Conservation (phyloP, 352 stramenopile species). For the Phytophthora pinifolia region DNA sequence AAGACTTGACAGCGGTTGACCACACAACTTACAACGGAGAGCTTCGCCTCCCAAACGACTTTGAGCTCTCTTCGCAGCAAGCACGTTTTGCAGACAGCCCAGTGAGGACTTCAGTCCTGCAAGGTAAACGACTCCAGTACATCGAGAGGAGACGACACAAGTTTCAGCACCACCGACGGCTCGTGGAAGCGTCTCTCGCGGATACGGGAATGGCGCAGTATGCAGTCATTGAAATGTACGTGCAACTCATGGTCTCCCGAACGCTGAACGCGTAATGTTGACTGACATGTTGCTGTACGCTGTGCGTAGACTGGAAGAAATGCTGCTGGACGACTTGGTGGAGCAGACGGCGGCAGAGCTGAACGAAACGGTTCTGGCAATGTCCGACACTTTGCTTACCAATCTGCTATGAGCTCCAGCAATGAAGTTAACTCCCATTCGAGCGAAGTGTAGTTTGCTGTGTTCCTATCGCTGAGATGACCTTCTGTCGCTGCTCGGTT, state of each 20-base stretch:
- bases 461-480: constrained; percentile 14
- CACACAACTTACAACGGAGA: not conserved
- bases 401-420: constrained; percentile 22
- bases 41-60: not conserved
- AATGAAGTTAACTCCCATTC: not conserved
- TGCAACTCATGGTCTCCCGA: not conserved
- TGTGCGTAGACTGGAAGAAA: constrained; percentile 39
- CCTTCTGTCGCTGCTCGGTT: constrained; percentile 39
- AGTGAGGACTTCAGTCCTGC: constrained; percentile 22
- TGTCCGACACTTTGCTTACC: constrained; percentile 43
- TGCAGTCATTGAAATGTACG: constrained; percentile 65
- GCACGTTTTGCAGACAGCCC: not conserved
- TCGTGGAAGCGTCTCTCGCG: constrained; percentile 58
- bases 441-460: constrained; percentile 11
- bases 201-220: constrained; percentile 59
- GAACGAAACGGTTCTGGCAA: constrained; percentile 33
- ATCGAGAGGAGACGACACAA: constrained; percentile 55
- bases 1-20: not conserved
- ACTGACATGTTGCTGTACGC: not conserved
- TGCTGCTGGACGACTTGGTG: constrained; percentile 46
- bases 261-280: not conserved
- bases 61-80: constrained; percentile 1
- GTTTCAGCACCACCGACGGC: constrained; percentile 51
- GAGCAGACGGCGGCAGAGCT: constrained; percentile 41
- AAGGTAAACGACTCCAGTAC: constrained; percentile 20